phyloP scores from a whole-genome alignment of 345 rosid genomes.

The Orychophragmus violaceus region DNA sequence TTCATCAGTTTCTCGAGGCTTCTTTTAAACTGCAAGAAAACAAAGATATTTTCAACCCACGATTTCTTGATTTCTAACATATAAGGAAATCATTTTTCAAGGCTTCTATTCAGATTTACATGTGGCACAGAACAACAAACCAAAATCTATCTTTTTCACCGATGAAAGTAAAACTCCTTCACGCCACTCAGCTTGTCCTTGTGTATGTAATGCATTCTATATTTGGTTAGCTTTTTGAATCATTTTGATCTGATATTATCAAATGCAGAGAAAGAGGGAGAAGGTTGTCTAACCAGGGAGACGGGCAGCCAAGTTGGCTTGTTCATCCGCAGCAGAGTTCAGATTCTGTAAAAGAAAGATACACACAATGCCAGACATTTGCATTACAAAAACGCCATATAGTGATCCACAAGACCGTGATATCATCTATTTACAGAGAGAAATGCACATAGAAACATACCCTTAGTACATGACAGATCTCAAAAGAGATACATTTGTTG shows the following conservation, averaged over 20 bases:
- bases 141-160: slow-evolving; percentile 9
- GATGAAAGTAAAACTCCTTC: slow-evolving; percentile 6
- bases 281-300: slow-evolving; percentile 61
- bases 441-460: slow-evolving; percentile 29
- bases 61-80: not conserved
- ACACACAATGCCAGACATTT: slow-evolving; percentile 14
- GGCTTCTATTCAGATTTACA: not conserved
- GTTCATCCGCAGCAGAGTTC: slow-evolving; percentile 77
- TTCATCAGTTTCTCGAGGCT: not conserved
- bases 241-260: not conserved
- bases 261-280: not conserved
- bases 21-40: slow-evolving; percentile 5
- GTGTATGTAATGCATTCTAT: too few species aligned
- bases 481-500: slow-evolving; percentile 46
- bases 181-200: slow-evolving; percentile 52
- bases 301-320: slow-evolving; percentile 62
- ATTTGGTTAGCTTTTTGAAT: not conserved
- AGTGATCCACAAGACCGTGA: not conserved
- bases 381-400: not conserved
- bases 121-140: slow-evolving; percentile 15
- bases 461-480: slow-evolving; percentile 75
- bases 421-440: not conserved
- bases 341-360: slow-evolving; percentile 32
- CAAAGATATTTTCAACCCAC: too few species aligned
- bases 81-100: not conserved